These are phyloP conservation scores for Biscogniauxia mediterranea DNA, from an alignment of 2,329 filamentous ascomycete species.

Conservation along the genomic window DNA sequence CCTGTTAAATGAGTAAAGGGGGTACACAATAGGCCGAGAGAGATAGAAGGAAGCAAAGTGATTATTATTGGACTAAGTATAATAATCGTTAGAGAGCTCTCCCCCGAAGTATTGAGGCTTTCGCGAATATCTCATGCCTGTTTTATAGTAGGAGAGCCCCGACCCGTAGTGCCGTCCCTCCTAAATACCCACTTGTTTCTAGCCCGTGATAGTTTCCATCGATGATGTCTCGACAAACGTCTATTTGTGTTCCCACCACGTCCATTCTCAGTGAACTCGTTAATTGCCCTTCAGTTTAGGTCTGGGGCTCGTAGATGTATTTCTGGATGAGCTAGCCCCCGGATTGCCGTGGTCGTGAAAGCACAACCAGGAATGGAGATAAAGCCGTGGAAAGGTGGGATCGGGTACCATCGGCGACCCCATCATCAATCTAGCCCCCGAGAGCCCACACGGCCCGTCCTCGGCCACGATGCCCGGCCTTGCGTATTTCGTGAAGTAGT, in stretches of 20 bases:
- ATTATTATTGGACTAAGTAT: too few species aligned
- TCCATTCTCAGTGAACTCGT: background rate
- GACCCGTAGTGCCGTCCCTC: too few species aligned
- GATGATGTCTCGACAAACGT: too few species aligned
- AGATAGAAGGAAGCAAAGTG: too few species aligned
- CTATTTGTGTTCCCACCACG: too few species aligned
- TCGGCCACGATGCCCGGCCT: background rate
- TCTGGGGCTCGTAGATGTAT: background rate
- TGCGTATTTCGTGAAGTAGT: background rate
- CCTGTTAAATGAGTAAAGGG: too few species aligned
- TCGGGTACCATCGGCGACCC: background rate
- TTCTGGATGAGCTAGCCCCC: background rate
- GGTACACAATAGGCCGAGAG: too few species aligned
- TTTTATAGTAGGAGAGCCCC: too few species aligned
- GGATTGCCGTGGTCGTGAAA: conserved; percentile 1
- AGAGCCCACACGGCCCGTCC: conserved; percentile 1
- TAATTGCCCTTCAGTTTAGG: background rate
- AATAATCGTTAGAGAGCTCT: too few species aligned
- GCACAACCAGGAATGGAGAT: conserved; percentile 3
- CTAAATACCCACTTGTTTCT: too few species aligned
- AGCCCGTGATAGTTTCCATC: background rate
- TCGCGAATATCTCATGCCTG: too few species aligned
- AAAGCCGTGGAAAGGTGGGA: conserved; percentile 1
- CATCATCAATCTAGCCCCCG: background rate
- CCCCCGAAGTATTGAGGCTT: too few species aligned